phyloP scores from a whole-genome alignment of 345 rosid genomes.

The Raphanus raphanistrum region DNA sequence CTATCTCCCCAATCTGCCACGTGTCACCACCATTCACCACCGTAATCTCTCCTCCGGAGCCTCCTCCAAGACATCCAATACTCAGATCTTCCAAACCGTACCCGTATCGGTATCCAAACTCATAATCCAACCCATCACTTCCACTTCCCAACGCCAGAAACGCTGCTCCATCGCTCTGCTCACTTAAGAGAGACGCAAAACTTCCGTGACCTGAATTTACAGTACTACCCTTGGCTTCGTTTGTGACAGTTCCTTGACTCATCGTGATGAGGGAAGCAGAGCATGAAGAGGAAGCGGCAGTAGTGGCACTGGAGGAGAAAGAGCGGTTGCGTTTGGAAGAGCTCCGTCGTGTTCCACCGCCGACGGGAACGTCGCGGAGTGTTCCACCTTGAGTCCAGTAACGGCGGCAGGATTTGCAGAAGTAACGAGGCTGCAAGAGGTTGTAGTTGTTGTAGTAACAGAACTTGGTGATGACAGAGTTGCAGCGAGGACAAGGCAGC shows the following conservation, averaged over 20 bases:
- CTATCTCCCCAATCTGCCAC: constrained; percentile 71
- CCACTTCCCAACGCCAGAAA: constrained; percentile 57
- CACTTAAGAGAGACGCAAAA: constrained; percentile 70
- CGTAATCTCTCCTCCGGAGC: neutral
- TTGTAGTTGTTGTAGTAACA: constrained; percentile 97
- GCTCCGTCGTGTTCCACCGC: constrained; percentile 80
- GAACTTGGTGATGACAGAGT: constrained; percentile 83
- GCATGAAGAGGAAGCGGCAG: constrained; percentile 42
- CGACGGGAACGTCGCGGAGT: constrained; percentile 84
- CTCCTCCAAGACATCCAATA: constrained; percentile 49
- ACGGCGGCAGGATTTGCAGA: constrained; percentile 90
- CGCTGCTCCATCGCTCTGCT: constrained; percentile 51
- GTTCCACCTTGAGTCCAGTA: constrained; percentile 99
- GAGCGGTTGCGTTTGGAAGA: constrained; percentile 40
- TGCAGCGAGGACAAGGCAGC: constrained; percentile 90
- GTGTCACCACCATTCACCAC: constrained; percentile 40
- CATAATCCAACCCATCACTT: constrained; percentile 29
- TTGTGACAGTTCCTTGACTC: neutral
- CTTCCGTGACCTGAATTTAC: constrained; percentile 39
- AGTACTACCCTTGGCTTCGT: constrained; percentile 40
- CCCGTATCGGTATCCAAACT: constrained; percentile 58
- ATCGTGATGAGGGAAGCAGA: constrained; percentile 34
- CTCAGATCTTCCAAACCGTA: constrained; percentile 63
- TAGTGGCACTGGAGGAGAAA: constrained; percentile 43
- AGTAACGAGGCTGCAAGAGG: constrained; percentile 93